Percentiles rank a stretch among this genome's conserved stretches.
Evolutionary conservation across 768 basidiomycete species (phyloP).

Genomic region (Lentinula detonsa): DNA sequence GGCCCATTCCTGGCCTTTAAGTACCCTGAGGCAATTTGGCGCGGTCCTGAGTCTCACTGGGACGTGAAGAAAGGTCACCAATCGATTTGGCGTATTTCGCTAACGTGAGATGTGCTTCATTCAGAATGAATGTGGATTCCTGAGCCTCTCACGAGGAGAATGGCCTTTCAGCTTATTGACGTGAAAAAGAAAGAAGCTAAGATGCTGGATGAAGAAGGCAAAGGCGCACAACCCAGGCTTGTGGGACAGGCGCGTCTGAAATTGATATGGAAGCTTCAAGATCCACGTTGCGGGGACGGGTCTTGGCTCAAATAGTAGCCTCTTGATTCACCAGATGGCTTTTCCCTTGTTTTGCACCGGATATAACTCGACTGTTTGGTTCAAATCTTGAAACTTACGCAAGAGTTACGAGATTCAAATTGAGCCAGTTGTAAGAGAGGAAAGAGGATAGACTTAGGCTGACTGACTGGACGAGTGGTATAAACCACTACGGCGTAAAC

Average conservation of each 20-base stretch:
- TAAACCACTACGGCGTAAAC: neutral
- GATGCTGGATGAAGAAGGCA: neutral
- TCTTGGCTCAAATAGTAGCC: neutral
- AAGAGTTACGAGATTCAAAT: too few species aligned
- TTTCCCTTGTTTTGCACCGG: neutral
- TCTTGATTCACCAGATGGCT: neutral
- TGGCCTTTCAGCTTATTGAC: neutral
- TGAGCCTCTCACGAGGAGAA: neutral
- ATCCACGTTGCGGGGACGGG: neutral
- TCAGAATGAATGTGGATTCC: neutral
- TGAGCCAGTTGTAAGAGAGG: neutral
- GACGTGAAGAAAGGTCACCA: neutral
- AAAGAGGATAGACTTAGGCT: too few species aligned
- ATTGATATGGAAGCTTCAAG: neutral
- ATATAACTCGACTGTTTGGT: neutral
- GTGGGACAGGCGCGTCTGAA: neutral
- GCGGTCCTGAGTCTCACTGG: neutral
- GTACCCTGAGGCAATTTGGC: constrained; percentile 5
- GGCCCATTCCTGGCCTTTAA: neutral
- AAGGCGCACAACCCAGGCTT: constrained; percentile 2
- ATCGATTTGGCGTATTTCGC: neutral
- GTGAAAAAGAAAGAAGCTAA: neutral
- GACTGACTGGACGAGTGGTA: neutral
- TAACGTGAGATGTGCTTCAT: neutral
- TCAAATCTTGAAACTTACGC: too few species aligned